These are phyloP conservation scores for Blastobotrys aristatus DNA, from an alignment of 1,139 yeast genomes.

Conservation along the genomic window DNA sequence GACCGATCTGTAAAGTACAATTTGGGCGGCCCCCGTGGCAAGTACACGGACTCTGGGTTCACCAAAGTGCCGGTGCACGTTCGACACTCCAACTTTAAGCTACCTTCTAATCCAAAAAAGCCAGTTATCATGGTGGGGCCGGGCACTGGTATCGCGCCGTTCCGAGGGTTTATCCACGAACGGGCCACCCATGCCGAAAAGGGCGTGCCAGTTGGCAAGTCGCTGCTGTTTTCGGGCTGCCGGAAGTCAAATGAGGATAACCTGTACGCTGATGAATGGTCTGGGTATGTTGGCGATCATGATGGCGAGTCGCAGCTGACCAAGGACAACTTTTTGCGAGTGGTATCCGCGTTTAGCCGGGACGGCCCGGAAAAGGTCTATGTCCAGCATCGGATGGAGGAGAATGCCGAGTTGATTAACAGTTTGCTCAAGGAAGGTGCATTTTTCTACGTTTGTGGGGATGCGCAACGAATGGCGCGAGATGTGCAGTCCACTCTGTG, in stretches of 20 bases:
- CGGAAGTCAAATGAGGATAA: conserved; percentile 71
- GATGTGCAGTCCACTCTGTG: conserved; percentile 79
- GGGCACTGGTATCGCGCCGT: conserved; percentile 98
- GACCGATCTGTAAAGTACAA: conserved; percentile 48
- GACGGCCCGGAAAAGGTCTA: conserved; percentile 63
- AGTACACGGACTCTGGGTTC: conserved; percentile 38
- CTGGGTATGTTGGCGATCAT: conserved; percentile 41
- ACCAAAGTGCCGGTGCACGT: conserved; percentile 82
- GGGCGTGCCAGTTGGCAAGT: conserved; percentile 62
- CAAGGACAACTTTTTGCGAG: conserved; percentile 35
- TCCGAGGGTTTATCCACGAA: conserved; percentile 89
- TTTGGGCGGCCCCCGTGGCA: conserved; percentile 74
- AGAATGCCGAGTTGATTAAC: conserved; percentile 50
- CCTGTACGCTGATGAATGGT: conserved; percentile 83
- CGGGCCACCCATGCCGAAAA: conserved; percentile 54
- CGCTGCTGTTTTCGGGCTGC: conserved; percentile 80
- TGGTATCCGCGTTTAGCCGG: conserved; percentile 85
- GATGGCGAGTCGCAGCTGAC: conserved; percentile 18
- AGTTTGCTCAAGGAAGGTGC: conserved; percentile 69
- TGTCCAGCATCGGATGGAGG: conserved; percentile 75
- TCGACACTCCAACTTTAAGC: conserved; percentile 89
- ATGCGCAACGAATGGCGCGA: conserved; percentile 93
- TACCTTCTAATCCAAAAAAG: conserved; percentile 79
- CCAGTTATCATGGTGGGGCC: conserved; percentile 96
- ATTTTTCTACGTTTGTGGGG: conserved; percentile 92